Base-by-base conservation (phyloP, 352 stramenopile genomes). In the Phytophthora pseudosyringae region DNA sequence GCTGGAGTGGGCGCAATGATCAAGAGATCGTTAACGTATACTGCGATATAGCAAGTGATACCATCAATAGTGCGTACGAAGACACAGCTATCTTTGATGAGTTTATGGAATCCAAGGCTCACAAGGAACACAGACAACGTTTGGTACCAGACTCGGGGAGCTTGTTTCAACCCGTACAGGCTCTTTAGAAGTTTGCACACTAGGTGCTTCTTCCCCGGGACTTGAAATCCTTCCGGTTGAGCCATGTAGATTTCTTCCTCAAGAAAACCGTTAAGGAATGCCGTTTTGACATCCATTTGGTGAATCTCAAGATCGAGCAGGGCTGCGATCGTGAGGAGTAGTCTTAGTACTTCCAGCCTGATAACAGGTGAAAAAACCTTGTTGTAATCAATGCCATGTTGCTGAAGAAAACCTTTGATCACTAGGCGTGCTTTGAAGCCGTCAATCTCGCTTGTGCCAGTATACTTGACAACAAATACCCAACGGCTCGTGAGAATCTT, bases 271-370 rank as follows among this genome's bases (percentile, higher is more conserved):
- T 21, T 21, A 21, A 21, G 21, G 21, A 21, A 21, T 21, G 21
- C 21, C 2, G 21, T 77, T 15, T 71, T 67, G 5, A 73, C 47
- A 71, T 76, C 69, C 40, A 70, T 69, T 35, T 76, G 64, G n/a
- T 70, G 48, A 9, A 70, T 49, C 29, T 70, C 54, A 16, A 55
- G 64, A 35, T 77, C 53, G 40, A 59, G 28, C 28, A 59, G 11
- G 2, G 29, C 48, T 44, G 32, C 33, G 1, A 45, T 44, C 29
- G 48, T 36, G 7, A 55, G 48, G 9, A 55, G 16, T 0, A 45
- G 47, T 35, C 47, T 18, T 16, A 44, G 16, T 31, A 55, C 47
- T n/a, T 55, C 47, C 47, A 49, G 41, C n/a, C 38, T 32, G 3
- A 59, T 43, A 33, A 50, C 25, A 21, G 8, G 36, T 28, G 7